phyloP scores from a whole-genome alignment of 805 yeast species.

The Candida schatavii region DNA sequence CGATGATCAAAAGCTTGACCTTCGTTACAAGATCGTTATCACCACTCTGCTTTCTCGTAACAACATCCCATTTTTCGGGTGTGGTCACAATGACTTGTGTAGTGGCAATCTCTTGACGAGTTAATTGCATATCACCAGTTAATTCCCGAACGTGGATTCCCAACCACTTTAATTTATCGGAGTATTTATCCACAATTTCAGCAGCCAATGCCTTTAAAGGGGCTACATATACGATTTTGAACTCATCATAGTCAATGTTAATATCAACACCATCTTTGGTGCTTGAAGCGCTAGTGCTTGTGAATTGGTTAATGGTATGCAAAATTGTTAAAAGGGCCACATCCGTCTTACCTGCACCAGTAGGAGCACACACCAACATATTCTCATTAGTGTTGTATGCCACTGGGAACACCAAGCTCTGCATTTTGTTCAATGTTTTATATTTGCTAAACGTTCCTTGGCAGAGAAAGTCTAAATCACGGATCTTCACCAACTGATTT shows the following conservation, averaged over 20 bases:
- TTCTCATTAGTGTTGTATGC: conserved; percentile 93
- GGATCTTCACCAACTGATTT: conserved; percentile 51
- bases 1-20: conserved; percentile 83
- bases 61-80: conserved; percentile 98
- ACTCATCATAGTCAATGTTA: conserved; percentile 75
- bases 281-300: conserved; percentile 44
- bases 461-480: conserved; percentile 72
- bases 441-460: conserved; percentile 82
- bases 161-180: conserved; percentile 73
- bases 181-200: conserved; percentile 89
- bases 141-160: conserved; percentile 84
- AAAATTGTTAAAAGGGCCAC: conserved; percentile 81
- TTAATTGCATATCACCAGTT: conserved; percentile 94
- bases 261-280: conserved; percentile 37
- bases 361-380: conserved; percentile 95
- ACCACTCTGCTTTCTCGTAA: conserved; percentile 88
- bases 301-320: conserved; percentile 73
- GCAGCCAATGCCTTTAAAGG: conserved; percentile 95
- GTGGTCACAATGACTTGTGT: conserved; percentile 92
- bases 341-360: conserved; percentile 98
- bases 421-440: conserved; percentile 77
- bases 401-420: conserved; percentile 84
- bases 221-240: conserved; percentile 89
- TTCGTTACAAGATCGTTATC: conserved; percentile 82
- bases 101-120: conserved; percentile 70